Conservation (phyloP, 2,329 filamentous ascomycete species). For the Whalleya microplaca region DNA sequence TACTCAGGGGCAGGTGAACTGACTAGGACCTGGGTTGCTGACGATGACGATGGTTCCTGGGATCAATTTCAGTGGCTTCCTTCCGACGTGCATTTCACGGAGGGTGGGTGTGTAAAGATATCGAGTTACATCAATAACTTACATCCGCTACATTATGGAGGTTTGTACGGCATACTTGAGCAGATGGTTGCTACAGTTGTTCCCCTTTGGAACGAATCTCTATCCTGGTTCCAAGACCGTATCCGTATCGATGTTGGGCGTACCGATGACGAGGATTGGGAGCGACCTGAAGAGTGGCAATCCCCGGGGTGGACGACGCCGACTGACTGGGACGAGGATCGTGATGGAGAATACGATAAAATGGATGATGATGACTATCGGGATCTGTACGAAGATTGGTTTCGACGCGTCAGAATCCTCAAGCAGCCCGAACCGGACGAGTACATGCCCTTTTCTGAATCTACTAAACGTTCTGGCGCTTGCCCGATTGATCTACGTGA, state of each 20-base stretch:
- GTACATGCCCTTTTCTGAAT: constrained; percentile 6
- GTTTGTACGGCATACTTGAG: constrained; percentile 47
- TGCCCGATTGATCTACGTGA: constrained; percentile 26
- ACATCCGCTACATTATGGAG: constrained; percentile 46
- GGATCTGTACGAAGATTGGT: constrained; percentile 21
- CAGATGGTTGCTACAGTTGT: constrained; percentile 45
- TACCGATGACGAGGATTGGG: constrained; percentile 10
- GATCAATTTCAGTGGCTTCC: constrained; percentile 54
- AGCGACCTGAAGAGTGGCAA: constrained; percentile 10
- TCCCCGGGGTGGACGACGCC: constrained; percentile 22
- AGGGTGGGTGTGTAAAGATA: constrained; percentile 43
- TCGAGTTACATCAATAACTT: constrained; percentile 59
- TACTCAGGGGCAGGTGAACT: constrained; percentile 36
- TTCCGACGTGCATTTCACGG: constrained; percentile 48
- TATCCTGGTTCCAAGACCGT: constrained; percentile 7
- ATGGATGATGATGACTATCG: constrained; percentile 10
- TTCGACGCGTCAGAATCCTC: constrained; percentile 8
- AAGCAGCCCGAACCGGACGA: constrained; percentile 25
- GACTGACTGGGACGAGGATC: constrained; percentile 9
- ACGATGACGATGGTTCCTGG: constrained; percentile 1
- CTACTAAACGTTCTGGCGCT: constrained; percentile 1
- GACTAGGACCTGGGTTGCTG: constrained; percentile 9
- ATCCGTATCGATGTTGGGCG: constrained; percentile 16
- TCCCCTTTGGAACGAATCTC: constrained; percentile 48
- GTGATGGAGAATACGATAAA: constrained; percentile 16